Conservation (phyloP, 139 green algal species). For the Chloropicon primus region DNA sequence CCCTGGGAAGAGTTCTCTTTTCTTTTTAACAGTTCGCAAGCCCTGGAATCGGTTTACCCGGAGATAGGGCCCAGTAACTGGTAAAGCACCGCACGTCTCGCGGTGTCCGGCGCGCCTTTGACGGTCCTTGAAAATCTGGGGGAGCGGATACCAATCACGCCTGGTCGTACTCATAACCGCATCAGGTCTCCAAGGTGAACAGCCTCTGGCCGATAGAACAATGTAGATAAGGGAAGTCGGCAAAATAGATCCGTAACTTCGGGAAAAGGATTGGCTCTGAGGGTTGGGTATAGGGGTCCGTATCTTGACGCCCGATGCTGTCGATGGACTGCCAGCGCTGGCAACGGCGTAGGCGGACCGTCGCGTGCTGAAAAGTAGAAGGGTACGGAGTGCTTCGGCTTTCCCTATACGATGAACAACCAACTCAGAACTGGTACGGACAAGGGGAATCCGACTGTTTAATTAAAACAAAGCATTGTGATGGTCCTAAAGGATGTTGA, state of each 20-base stretch:
- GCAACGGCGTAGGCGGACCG: slow-evolving; percentile 38
- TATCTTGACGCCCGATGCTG: slow-evolving; percentile 38
- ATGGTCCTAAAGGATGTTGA: slow-evolving; percentile 82
- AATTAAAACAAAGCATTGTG: slow-evolving; percentile 95
- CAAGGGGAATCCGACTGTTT: slow-evolving; percentile 93
- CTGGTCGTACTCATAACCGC: slow-evolving; percentile 86
- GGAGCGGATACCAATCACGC: slow-evolving; percentile 57
- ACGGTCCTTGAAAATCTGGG: slow-evolving; percentile 80
- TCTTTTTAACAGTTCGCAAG: slow-evolving; percentile 79
- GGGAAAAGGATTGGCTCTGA: slow-evolving; percentile 92
- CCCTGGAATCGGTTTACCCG: slow-evolving; percentile 76
- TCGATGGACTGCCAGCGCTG: slow-evolving; percentile 50
- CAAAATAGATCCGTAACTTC: slow-evolving; percentile 93
- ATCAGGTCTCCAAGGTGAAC: slow-evolving; percentile 94
- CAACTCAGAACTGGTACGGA: slow-evolving; percentile 89
- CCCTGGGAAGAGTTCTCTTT: slow-evolving; percentile 88
- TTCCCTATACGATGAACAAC: slow-evolving; percentile 68
- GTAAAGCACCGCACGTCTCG: slow-evolving; percentile 72
- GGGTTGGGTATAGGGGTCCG: slow-evolving; percentile 65
- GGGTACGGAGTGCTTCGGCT: slow-evolving; percentile 44
- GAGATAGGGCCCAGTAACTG: slow-evolving; percentile 72
- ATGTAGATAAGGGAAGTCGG: slow-evolving; percentile 94
- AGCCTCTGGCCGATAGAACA: slow-evolving; percentile 90
- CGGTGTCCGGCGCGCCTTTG: slow-evolving; percentile 66
- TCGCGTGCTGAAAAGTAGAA: slow-evolving; percentile 41